These are phyloP conservation scores for Ganoderma boninense DNA, from an alignment of 1,284 basidiomycete genomes.

Conservation along the genomic window DNA sequence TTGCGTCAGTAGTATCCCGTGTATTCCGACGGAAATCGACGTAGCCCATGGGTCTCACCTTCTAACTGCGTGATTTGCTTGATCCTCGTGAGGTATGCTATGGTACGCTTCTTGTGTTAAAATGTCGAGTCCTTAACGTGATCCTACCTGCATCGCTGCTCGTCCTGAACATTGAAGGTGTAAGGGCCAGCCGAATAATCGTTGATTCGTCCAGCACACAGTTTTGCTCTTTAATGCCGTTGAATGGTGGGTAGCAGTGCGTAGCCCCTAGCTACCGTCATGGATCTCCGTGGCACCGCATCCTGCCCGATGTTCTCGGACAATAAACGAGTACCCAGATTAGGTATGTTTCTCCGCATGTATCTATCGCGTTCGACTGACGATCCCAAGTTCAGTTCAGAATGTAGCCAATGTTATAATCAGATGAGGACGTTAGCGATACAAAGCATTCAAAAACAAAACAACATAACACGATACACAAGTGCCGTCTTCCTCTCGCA, in stretches of 20 bases:
- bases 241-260: not conserved
- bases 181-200: not conserved
- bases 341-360: not conserved
- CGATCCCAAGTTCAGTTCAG: not conserved
- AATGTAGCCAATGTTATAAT: not conserved
- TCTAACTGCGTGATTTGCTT: too few species aligned
- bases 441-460: not conserved
- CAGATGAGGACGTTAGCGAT: not conserved
- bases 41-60: too few species aligned
- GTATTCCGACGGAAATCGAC: constrained; percentile 19
- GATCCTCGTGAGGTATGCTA: not conserved
- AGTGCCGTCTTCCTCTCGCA: not conserved
- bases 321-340: not conserved
- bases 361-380: not conserved
- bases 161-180: not conserved
- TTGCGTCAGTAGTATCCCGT: constrained; percentile 22
- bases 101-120: not conserved
- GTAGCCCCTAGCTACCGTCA: not conserved
- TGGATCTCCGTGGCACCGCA: not conserved
- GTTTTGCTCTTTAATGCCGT: not conserved
- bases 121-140: not conserved
- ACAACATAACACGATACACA: not conserved
- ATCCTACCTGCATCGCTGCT: not conserved
- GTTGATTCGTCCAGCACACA: not conserved
- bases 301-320: not conserved